Evolutionary conservation across 2,329 filamentous ascomycete genomes (phyloP), one percentile per base, ranked within the genome.

Genomic region (Aspergillus piperis): DNA sequence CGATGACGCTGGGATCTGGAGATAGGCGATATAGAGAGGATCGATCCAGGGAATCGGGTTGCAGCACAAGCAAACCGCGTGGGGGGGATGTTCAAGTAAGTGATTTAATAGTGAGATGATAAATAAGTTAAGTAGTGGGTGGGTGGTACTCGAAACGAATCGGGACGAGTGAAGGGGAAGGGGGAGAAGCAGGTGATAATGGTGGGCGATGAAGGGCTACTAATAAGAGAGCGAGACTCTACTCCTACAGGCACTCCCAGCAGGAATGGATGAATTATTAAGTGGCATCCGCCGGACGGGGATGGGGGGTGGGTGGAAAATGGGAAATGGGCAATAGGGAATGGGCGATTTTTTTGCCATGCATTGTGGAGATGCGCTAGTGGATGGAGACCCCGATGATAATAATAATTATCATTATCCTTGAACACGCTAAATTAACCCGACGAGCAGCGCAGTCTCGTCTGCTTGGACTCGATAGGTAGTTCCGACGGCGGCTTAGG

Each of bases 1-100:
- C 49, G 48, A 62, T 62, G 62, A 65, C 61, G 62, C 53, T 52
- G 50, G 36, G 49, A 47, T 55, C 32, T 39, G 50, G 36, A 41
- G 11, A 38, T 52, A 17, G 17, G 13, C n/a, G 38, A 41, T 51
- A 50, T 55, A 53, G 11, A 19, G 7, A 25, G 21, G 13, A 19
- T 30, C 21, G 47, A 27, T 51, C 42, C 36, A 49, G 44, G 49
- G 44, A 53, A 60, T 42, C 25, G 10, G 32, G 11, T 36, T 54
- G 57, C 50, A 54, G 42, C 17, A 51, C 11, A n/a, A 19, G 36
- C 21, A 47, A 21, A 19, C 53, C 17, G 27, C 50, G 38, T 21
- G 42, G 50, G 39, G 51, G 21, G 38, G 47, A 11, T 23, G 27
- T 30, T 11, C 10, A 30, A 17, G 17, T 44, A 23, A 23, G 41